Base-by-base conservation (phyloP, 495 filamentous ascomycete species). In the Penicillium canariense region DNA sequence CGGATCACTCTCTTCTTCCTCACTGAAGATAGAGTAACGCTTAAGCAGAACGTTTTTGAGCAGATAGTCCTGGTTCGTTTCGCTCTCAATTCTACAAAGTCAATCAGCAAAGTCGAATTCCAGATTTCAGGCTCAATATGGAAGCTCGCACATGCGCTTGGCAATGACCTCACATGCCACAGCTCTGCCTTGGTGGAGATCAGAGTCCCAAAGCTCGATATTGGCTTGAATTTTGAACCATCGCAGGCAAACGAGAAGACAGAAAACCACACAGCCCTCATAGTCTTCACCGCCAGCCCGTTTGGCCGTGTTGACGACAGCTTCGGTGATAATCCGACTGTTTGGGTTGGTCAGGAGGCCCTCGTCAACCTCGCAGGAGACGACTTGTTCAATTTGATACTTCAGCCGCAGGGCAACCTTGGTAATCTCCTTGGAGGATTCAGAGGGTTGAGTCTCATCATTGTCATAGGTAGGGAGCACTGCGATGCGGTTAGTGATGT, bases 131-230 rank as follows among this genome's bases (percentile, higher is more conserved):
- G 5, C 14, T 32, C 9, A 39, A 35, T 27, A 22, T 14, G 23
- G 6, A 10, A 20, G 22, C 2, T 32, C 59, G 48, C 74, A 85
- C 85, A 97, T 85, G 34, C 79, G 78, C 77, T 97, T 98, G n/a
- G 95, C 91, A 49, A 98, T 88, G 35, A 96, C 84, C 70, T 97
- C 94, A 67, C 89, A 94, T n/a, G 95, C 92, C 15, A 81, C 71
- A 7, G 90, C 91, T 17, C 93, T 81, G 20, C 88, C 75, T 45
- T 85, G 68, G 65, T 96, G 91, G 34, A 98, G 76, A 45, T 90
- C 87, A 3, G 92, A 84, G 68, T 98, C 91, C 87, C 91, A 97
- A 7, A 96, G 82, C 76, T 97, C 94, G 18, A 86, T 67, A 17
- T 78, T 52, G 10, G 90, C 84, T 70, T 97, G 91, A 15, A 80